Evolutionary conservation across 441 rosid species (phyloP), one percentile per base, ranked within the genome.

Genomic region (Bocquillonia castaneifolia): DNA sequence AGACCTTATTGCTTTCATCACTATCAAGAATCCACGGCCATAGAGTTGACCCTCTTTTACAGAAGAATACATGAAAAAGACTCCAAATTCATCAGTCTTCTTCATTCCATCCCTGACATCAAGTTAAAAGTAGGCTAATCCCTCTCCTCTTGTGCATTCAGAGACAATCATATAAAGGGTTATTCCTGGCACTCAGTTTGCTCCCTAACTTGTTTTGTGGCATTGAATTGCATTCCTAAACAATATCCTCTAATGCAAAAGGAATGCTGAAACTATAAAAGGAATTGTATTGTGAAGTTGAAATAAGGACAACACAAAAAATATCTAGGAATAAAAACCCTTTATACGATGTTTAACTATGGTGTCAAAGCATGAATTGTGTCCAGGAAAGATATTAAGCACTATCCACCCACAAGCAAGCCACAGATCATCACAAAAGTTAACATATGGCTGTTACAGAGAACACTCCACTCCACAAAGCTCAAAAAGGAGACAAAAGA

Each of bases 61-160:
- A n/a, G n/a, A n/a, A n/a, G n/a, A n/a, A n/a, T n/a, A n/a, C n/a
- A 42, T 31, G 40, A 39, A 45, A 31, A 67, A 55, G 40, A 40
- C 70, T 42, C 42, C 54, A 28, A 42, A 55, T 9, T 44, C 44
- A n/a, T 40, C 56, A 66, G n/a, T n/a, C n/a, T n/a, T n/a, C n/a
- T n/a, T n/a, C n/a, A n/a, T n/a, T n/a, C n/a, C n/a, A n/a, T n/a
- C n/a, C n/a, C n/a, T 25, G 26, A 25, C 40, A 63, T 63, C 55
- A 45, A 45, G 2, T 10, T 63, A 26, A 47, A 12, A 26, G 13
- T 31, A 47, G 8, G 44, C 31, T 48, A 40, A 40, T 42, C 36
- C 23, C 17, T 42, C 5, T 36, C 65, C 14, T 12, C 17, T 10
- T 18, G 12, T 10, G 3, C 2, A 10, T 3, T 18, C 47, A 42